phyloP scores from a whole-genome alignment of 441 rosid species.

The Hypseocharis bilobata region DNA sequence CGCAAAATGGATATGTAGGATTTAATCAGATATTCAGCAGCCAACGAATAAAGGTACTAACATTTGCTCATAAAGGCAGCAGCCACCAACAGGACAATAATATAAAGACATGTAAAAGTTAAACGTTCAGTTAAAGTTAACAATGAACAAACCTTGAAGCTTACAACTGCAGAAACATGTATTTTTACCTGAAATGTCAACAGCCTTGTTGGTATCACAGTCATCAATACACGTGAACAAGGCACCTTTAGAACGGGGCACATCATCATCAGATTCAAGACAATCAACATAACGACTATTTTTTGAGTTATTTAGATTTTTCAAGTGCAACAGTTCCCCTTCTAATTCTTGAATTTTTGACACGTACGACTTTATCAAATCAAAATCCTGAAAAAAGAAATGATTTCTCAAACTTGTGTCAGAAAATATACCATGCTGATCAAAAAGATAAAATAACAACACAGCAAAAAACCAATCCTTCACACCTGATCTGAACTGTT shows the following conservation, averaged over 20 bases:
- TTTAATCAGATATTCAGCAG: not conserved
- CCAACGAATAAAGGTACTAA: not conserved
- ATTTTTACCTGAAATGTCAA: constrained; percentile 49
- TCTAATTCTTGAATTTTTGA: constrained; percentile 84
- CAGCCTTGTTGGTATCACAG: constrained; percentile 41
- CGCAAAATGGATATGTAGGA: not conserved
- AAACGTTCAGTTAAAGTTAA: not conserved
- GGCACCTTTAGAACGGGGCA: constrained; percentile 38
- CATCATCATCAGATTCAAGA: constrained; percentile 55
- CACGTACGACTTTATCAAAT: constrained; percentile 61
- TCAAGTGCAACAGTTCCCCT: constrained; percentile 59
- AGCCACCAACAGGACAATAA: not conserved
- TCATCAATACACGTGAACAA: constrained; percentile 51
- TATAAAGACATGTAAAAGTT: not conserved
- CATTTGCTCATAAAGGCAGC: not conserved
- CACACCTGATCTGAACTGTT: constrained; percentile 47
- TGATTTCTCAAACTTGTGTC: constrained; percentile 17
- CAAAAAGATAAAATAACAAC: constrained; percentile 7
- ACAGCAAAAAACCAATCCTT: constrained; percentile 1
- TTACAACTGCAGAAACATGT: not conserved
- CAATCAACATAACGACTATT: constrained; percentile 32
- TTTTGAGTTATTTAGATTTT: constrained; percentile 39
- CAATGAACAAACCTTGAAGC: not conserved
- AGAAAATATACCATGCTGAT: constrained; percentile 8
- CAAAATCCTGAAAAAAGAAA: constrained; percentile 54